Evolutionary conservation across 768 basidiomycete species (phyloP), one percentile per base, ranked within the genome.

Genomic region (Cystofilobasidium capitatum): DNA sequence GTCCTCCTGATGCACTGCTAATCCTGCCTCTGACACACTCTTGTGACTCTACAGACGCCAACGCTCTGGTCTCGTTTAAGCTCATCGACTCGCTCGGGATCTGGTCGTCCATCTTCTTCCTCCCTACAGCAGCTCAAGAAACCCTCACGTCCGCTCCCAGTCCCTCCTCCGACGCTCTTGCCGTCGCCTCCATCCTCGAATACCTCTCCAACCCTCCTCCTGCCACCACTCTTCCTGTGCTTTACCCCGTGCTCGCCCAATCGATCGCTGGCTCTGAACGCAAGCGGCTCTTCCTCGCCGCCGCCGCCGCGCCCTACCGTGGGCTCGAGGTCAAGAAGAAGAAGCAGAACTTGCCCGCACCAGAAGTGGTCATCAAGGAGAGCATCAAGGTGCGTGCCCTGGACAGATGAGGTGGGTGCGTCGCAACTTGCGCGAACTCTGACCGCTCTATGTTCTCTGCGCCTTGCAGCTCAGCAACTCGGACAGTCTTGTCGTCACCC

Each of bases 281-380:
- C 78, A 85, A 65, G 82, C 70, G 89, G 6, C 78, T 98, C n/a
- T 94, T 83, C 77, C 82, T 97, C 37, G 87, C 88, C 0, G 81
- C 86, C 7, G 82, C 84, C 8, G 79, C 93, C n/a, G 83, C 84
- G 2, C 91, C 92, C 0, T 91, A 85, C 69, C 75, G 80, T 29
- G 80, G 78, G 6, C 74, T 87, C 20, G 83, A 81, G 4, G 88
- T 85, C 72, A 73, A 70, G 20, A 85, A 87, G 70, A 79, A 80
- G 68, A 91, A 89, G 76, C 83, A 84, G 55, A 73, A 74, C 0
- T 78, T 82, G 13, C 79, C 81, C 9, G 83, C 84, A 0, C 81
- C 86, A 7, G 85, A 88, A 63, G 83, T 83, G 36, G 85, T 86
- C 35, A 82, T 97, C 39, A 82, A 88, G 58, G 89, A 94, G 57